These are phyloP conservation scores for Xerocomellus dryophilus DNA, from an alignment of 768 basidiomycete species.

Conservation along the genomic window DNA sequence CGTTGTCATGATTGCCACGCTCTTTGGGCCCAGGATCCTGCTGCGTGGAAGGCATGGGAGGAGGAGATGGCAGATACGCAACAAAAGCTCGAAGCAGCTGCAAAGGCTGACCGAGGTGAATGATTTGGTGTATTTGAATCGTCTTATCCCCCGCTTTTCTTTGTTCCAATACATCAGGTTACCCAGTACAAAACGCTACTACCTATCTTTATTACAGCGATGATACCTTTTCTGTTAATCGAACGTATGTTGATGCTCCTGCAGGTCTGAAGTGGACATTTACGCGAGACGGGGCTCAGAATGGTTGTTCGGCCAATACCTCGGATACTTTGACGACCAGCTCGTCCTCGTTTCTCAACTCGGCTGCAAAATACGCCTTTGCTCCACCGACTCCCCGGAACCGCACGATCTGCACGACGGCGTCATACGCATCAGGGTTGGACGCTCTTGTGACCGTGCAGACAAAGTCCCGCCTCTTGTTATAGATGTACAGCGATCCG, in stretches of 20 bases:
- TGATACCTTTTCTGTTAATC: not conserved
- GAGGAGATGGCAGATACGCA: slow-evolving; percentile 40
- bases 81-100: slow-evolving; percentile 29
- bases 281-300: slow-evolving; percentile 26
- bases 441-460: slow-evolving; percentile 38
- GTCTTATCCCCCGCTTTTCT: not conserved
- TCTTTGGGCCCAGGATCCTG: slow-evolving; percentile 35
- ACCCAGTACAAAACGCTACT: not conserved
- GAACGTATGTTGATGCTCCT: not conserved
- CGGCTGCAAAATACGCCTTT: slow-evolving; percentile 57
- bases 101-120: not conserved
- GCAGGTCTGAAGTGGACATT: too few species aligned
- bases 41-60: slow-evolving; percentile 42
- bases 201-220: not conserved
- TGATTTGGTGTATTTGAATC: not conserved
- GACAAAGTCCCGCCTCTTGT: slow-evolving; percentile 51
- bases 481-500: slow-evolving; percentile 45
- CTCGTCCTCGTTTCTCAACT: slow-evolving; percentile 44
- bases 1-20: slow-evolving; percentile 48
- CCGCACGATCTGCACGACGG: slow-evolving; percentile 38
- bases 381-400: slow-evolving; percentile 40
- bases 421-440: slow-evolving; percentile 40
- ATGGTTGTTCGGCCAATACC: slow-evolving; percentile 55
- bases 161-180: not conserved
- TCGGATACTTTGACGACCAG: slow-evolving; percentile 51